Percentiles rank a stretch among this genome's conserved stretches.
Evolutionary conservation across 148 eudicot genomes (phyloP).

Genomic region (Arbutus unedo): DNA sequence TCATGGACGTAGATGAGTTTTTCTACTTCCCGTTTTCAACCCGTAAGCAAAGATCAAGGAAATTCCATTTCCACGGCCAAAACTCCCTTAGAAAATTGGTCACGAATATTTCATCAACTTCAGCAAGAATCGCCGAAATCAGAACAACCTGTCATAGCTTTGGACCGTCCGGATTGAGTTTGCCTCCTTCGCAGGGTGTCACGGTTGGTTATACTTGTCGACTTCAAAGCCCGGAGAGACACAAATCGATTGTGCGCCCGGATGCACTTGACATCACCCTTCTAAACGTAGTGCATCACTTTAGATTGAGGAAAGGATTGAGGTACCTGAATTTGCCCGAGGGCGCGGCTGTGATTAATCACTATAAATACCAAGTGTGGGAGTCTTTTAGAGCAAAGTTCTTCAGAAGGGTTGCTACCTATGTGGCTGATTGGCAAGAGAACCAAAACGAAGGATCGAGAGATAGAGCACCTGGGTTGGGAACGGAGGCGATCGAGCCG

Average conservation of each 20-base stretch:
- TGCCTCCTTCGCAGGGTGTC: conserved; percentile 57
- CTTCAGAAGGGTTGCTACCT: conserved; percentile 86
- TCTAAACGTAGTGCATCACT: conserved; percentile 89
- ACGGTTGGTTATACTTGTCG: conserved; percentile 90
- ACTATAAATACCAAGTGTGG: conserved; percentile 96
- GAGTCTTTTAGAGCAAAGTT: conserved; percentile 77
- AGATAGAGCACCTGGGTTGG: conserved; percentile 90
- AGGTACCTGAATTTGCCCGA: conserved; percentile 44
- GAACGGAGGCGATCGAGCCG: conserved; percentile 88
- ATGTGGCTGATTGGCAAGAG: conserved; percentile 89
- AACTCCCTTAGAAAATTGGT: conserved; percentile 50
- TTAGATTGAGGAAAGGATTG: conserved; percentile 58
- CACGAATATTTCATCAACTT: conserved; percentile 36
- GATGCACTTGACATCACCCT: conserved; percentile 67
- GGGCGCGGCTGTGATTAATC: conserved; percentile 57
- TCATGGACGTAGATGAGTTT: conserved; percentile 93
- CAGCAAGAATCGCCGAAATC: conserved; percentile 57
- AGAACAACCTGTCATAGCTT: conserved; percentile 84
- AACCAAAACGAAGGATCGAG: conserved; percentile 82
- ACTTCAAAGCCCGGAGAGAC: conserved; percentile 81
- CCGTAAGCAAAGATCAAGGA: conserved; percentile 15
- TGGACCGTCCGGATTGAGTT: conserved; percentile 82
- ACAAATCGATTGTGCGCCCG: conserved; percentile 75
- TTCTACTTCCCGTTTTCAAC: conserved; percentile 64
- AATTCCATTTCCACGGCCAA: conserved; percentile 28